Evolutionary conservation across 768 basidiomycete genomes (phyloP).

Genomic region (Sporobolomyces pararoseus): DNA sequence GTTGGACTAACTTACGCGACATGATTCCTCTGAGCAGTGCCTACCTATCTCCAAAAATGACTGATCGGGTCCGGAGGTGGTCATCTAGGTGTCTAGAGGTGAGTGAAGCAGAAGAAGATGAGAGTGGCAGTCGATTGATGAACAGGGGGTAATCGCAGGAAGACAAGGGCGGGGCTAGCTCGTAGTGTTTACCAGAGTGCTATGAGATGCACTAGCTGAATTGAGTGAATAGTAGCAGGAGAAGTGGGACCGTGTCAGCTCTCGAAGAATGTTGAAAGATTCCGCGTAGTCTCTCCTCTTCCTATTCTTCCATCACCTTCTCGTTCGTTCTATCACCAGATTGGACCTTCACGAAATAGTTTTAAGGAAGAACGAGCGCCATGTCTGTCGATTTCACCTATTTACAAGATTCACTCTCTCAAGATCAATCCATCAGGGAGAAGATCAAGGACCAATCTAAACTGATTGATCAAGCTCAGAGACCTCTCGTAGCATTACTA

Average conservation of each 20-base stretch:
- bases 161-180: conserved; percentile 37
- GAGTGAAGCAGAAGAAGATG: not conserved
- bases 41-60: conserved; percentile 44
- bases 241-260: too few species aligned
- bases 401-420: not conserved
- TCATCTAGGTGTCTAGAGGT: not conserved
- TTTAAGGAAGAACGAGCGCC: not conserved
- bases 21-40: conserved; percentile 28
- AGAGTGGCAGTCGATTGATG: too few species aligned
- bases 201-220: not conserved
- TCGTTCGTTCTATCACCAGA: too few species aligned
- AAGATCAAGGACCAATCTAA: not conserved
- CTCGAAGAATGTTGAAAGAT: not conserved
- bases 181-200: not conserved
- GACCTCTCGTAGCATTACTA: not conserved
- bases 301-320: not conserved
- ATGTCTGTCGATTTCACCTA: conserved; percentile 12
- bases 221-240: too few species aligned
- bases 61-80: conserved; percentile 35
- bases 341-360: not conserved
- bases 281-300: not conserved
- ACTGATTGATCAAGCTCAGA: not conserved
- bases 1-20: not conserved
- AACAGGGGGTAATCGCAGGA: not conserved
- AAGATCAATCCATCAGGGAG: not conserved